A percentile compares a stretch with the other conserved stretches of the same genome.
Evolutionary conservation across 2,329 filamentous ascomycete species (phyloP).

Genomic region (Cladobotryum protrusum): DNA sequence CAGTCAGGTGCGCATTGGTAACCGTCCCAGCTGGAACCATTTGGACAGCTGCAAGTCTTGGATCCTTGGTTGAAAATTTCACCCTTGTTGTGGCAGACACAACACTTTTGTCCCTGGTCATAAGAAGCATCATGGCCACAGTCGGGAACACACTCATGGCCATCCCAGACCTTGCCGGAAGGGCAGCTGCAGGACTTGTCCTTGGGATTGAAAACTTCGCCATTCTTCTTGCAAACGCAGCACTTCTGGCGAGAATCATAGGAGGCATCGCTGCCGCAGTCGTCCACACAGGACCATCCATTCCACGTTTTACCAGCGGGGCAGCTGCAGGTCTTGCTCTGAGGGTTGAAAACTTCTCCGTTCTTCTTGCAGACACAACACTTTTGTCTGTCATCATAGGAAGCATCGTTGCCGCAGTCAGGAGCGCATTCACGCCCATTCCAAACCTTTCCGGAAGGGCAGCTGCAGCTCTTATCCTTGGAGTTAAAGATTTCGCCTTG

Average conservation of each 20-base stretch:
- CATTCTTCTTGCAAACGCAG: no score
- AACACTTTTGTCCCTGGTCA: constrained; percentile 2
- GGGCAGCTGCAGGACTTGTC: constrained; percentile 2
- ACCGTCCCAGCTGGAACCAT: constrained; percentile 5
- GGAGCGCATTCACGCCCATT: constrained; percentile 4
- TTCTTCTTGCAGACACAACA: constrained; percentile 9
- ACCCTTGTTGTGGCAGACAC: constrained; percentile 13
- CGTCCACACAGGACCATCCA: neutral
- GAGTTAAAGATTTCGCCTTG: constrained; percentile 7
- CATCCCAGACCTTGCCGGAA: constrained; percentile 3
- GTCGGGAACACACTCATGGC: neutral
- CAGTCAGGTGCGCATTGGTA: constrained; percentile 7
- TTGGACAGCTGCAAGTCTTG: constrained; percentile 11
- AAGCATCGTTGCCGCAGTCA: constrained; percentile 11
- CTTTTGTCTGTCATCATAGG: constrained; percentile 1
- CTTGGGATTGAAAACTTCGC: no score
- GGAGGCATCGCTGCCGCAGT: no score
- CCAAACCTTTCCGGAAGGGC: constrained; percentile 4
- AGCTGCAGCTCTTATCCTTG: constrained; percentile 8
- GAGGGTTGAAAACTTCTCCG: constrained; percentile 3
- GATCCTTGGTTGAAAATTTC: constrained; percentile 6
- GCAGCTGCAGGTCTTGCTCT: constrained; percentile 8
- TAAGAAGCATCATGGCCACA: constrained; percentile 11
- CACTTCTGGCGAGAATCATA: no score
- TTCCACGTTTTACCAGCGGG: constrained; percentile 2